Base-by-base conservation (phyloP, 306 rosid species). In the Cicer pinnatifidum region DNA sequence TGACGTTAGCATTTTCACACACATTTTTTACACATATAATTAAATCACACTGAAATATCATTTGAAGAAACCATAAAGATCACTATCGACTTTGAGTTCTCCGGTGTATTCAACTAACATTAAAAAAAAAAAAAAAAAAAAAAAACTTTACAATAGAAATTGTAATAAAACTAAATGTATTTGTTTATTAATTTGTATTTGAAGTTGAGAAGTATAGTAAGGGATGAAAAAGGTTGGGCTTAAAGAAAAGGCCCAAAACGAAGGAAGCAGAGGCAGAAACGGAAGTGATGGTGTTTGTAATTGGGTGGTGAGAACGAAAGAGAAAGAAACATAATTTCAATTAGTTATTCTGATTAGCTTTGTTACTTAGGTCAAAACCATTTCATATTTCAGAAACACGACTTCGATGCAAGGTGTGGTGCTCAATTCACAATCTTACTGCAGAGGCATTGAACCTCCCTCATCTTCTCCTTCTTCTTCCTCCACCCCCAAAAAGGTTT, bases 321-420 rank as follows among this genome's bases (percentile, higher is more conserved):
- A 45, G 37, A 16, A 57, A 43, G 45, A 19, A 9, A 20, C 9
- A 11, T 1, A 6, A 7, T 7, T 66, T 39, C 5, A 16, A 19
- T 19, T 19, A 6, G 7, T 46, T 15, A 64, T 40, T 41, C 12
- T 28, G 5, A 28, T 28, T 28, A 28, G 35, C 33, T 23, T 23
- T 23, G 33, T 23, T 28, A 23, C 28, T 70, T 63, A 19, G 72
- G 58, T 72, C 56, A 40, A 43, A 57, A 23, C 33, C 33, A 23
- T 23, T 23, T 23, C 33, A 23, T 3, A 23, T 23, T 23, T 23
- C 33, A 23, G 33, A 23, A 23, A 61, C 43, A 33, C 12, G 4
- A 46, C 53, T 43, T 41, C 61, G 80, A 89, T 93, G 97, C 87
- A 83, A 57, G 88, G 75, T 52, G 80, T 82, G 75, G 83, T 80